Evolutionary conservation across 306 rosid genomes (phyloP).

Genomic region (Mimosa pudica): DNA sequence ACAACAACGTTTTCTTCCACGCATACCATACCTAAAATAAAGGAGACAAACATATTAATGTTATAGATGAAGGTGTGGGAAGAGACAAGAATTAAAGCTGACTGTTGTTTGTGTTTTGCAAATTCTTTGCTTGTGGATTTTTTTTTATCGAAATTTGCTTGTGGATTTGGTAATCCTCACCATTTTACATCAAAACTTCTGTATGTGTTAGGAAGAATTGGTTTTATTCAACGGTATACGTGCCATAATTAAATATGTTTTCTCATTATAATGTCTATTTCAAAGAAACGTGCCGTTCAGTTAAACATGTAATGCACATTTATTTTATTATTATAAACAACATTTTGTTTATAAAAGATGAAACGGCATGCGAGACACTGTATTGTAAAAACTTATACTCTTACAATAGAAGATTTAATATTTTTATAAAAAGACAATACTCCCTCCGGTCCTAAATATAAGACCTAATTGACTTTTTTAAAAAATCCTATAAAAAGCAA

Average conservation of each 20-base stretch:
- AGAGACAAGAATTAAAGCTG: background rate
- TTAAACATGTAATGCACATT: background rate
- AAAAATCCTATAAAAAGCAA: too few relatives aligned
- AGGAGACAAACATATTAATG: background rate
- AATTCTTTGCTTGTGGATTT: constrained; percentile 31
- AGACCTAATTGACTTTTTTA: too few relatives aligned
- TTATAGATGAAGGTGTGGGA: too few relatives aligned
- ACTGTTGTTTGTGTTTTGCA: constrained; percentile 10
- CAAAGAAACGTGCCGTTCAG: constrained; percentile 10
- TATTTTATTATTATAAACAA: background rate
- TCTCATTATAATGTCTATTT: constrained; percentile 26
- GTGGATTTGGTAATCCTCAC: constrained; percentile 15
- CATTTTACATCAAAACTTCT: background rate
- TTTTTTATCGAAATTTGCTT: constrained; percentile 1
- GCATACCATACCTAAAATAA: background rate
- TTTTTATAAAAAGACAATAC: too few relatives aligned
- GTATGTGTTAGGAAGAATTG: constrained; percentile 31
- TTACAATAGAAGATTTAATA: background rate
- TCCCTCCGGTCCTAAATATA: too few relatives aligned
- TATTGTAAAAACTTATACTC: background rate
- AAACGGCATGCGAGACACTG: background rate
- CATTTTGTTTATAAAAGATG: background rate
- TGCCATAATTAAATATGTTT: background rate
- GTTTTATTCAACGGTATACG: background rate
- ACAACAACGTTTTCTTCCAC: too few relatives aligned